Evolutionary conservation across 805 yeast species (phyloP).

Genomic region (Clavispora fructus): DNA sequence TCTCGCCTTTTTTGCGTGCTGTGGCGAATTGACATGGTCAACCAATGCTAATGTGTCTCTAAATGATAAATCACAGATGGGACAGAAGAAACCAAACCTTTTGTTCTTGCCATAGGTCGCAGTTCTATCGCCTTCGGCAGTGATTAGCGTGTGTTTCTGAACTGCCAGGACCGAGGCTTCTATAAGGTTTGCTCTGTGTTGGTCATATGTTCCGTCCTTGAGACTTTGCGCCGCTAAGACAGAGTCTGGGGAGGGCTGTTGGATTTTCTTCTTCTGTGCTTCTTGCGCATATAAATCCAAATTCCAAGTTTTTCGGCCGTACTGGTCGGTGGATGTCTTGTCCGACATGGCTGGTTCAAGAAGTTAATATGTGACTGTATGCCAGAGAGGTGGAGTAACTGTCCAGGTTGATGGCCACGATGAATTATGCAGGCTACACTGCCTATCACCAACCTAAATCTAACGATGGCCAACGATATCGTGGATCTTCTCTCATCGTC

Average conservation of each 20-base stretch:
- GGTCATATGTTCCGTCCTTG: constrained; percentile 10
- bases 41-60: constrained; percentile 77
- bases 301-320: constrained; percentile 73
- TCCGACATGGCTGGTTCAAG: constrained; percentile 9
- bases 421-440: not conserved
- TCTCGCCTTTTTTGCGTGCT: constrained; percentile 42
- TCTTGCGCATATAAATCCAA: constrained; percentile 54
- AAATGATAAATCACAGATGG: constrained; percentile 70
- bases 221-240: constrained; percentile 1
- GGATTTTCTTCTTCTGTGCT: constrained; percentile 24
- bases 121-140: constrained; percentile 13
- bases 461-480: not conserved
- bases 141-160: constrained; percentile 29
- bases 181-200: constrained; percentile 29
- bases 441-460: not conserved
- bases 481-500: not conserved
- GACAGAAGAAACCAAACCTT: constrained; percentile 84
- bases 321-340: constrained; percentile 33
- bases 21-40: constrained; percentile 78
- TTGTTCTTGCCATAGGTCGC: constrained; percentile 33
- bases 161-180: constrained; percentile 29
- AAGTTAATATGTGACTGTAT: not conserved
- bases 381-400: not conserved
- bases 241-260: constrained; percentile 2
- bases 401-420: not conserved